Conservation (phyloP, 2,329 filamentous ascomycete genomes). For the Xylaria sp. region DNA sequence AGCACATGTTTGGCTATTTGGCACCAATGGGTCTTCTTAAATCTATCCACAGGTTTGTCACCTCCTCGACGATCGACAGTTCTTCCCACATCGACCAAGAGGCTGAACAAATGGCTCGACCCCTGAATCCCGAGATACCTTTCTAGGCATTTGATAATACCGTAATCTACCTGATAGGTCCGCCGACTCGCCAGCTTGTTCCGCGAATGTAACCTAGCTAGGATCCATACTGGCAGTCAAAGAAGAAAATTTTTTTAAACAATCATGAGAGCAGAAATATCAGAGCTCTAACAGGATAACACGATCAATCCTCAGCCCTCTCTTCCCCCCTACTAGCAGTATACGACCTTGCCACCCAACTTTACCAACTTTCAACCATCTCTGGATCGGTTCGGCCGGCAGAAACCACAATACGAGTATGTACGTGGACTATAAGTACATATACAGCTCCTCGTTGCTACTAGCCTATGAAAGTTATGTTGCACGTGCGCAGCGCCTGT, state of each 20-base stretch:
- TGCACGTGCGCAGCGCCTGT: conserved; percentile 27
- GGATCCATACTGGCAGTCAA: conserved; percentile 5
- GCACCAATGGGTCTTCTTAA: conserved; percentile 27
- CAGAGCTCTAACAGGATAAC: conserved; percentile 18
- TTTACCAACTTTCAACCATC: conserved; percentile 4
- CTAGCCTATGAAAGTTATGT: conserved; percentile 16
- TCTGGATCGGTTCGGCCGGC: conserved; percentile 17
- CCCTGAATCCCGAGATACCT: conserved; percentile 23
- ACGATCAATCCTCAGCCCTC: conserved; percentile 6
- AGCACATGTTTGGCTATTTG: conserved; percentile 23
- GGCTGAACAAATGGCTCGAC: conserved; percentile 30
- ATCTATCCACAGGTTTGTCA: conserved; percentile 27
- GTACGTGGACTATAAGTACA: conserved; percentile 16
- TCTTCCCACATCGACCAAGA: conserved; percentile 31
- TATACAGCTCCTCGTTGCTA: not conserved
- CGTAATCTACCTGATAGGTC: conserved; percentile 16
- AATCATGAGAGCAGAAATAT: conserved; percentile 5
- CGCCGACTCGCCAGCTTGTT: conserved; percentile 11
- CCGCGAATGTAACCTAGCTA: conserved; percentile 17
- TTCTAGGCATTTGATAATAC: conserved; percentile 15
- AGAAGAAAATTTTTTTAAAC: too few relatives aligned
- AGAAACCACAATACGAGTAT: conserved; percentile 15
- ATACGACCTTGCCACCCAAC: conserved; percentile 17
- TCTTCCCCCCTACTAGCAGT: not conserved
- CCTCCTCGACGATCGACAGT: conserved; percentile 12